Evolutionary conservation across 805 yeast species (phyloP), one percentile per base, ranked within the genome.

Genomic region (Jamesozyma jinghongensis): DNA sequence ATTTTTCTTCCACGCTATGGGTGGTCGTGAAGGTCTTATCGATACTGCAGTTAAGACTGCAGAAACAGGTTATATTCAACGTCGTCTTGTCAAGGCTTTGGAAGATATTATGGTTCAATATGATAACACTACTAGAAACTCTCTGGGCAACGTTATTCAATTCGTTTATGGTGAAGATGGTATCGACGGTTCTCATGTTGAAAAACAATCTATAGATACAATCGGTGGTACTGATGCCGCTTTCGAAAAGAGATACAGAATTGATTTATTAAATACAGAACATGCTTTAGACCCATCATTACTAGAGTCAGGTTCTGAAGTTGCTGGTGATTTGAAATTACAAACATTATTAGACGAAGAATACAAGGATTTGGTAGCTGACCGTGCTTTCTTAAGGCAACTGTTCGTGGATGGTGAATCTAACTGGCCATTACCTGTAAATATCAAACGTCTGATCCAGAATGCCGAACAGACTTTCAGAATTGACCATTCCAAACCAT

Each of bases 21-120:
- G 98, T 59, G 99, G 99, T 71, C 86, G 99, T 75, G 99, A 92
- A 70, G 99, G 99, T 73, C 73, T 92, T 61, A 94, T 92, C 62
- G 99, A 92, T 74, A 92, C 99, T 41, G 99, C 99, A 13, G 99
- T 92, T 37, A 92, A 92, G 65, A 92, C 99, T 32, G 97, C 99
- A 2, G 97, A 90, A 68, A 88, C 97, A 20, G 97, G 97, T 69
- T 90, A 90, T 64, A 88, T 90, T 59, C 97, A 90, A 69, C 90
- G 97, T 73, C 90, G 97, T 75, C 71, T 90, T 63, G 94, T 90
- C 35, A 90, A 90, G 65, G 97, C 97, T 22, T 69, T 88, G 66
- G 97, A 88, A 61, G 97, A 88, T 68, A 86, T 88, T 50, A 87
- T 87, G 94, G 97, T 88, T 34, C 95, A 90, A 61, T 92, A 92